A percentile compares a stretch with the other conserved stretches of the same genome.
Conservation (phyloP, 441 rosid genomes). For the Codiaeum variegatum region DNA sequence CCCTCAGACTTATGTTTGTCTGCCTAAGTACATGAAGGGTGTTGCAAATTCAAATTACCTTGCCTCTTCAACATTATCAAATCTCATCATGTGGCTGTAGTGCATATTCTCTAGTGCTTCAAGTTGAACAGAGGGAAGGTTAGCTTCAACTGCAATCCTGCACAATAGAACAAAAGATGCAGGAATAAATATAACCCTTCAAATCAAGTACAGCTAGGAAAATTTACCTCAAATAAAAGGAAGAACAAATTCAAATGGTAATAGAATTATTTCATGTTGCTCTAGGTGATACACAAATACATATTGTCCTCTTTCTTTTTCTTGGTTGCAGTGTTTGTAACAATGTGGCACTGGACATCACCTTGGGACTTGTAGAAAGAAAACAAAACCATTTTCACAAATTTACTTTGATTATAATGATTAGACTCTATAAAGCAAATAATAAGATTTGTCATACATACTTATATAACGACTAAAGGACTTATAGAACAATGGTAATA, state of each 20-base stretch:
- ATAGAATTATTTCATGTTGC: neutral
- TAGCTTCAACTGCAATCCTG: constrained; percentile 80
- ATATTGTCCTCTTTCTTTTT: neutral
- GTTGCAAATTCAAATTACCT: constrained; percentile 45
- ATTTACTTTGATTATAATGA: neutral
- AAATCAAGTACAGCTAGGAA: neutral
- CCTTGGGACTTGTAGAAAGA: neutral
- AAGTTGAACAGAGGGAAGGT: constrained; percentile 64
- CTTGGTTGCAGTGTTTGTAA: neutral
- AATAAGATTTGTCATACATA: neutral
- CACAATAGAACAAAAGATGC: constrained; percentile 17
- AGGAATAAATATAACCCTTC: constrained; percentile 5
- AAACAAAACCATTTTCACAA: neutral
- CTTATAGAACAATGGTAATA: neutral
- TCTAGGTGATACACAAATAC: neutral
- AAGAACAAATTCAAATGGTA: neutral
- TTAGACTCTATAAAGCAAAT: neutral
- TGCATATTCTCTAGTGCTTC: constrained; percentile 92
- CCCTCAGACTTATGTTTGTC: constrained; percentile 10
- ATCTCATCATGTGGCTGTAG: constrained; percentile 93
- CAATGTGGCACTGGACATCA: neutral
- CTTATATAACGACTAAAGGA: neutral
- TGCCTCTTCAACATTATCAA: constrained; percentile 75
- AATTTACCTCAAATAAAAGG: neutral
- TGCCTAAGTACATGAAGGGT: constrained; percentile 13